Percentiles rank a stretch among this genome's conserved stretches.
Conservation (phyloP, 1,284 basidiomycete species). For the Apiotrichum montevideense region DNA sequence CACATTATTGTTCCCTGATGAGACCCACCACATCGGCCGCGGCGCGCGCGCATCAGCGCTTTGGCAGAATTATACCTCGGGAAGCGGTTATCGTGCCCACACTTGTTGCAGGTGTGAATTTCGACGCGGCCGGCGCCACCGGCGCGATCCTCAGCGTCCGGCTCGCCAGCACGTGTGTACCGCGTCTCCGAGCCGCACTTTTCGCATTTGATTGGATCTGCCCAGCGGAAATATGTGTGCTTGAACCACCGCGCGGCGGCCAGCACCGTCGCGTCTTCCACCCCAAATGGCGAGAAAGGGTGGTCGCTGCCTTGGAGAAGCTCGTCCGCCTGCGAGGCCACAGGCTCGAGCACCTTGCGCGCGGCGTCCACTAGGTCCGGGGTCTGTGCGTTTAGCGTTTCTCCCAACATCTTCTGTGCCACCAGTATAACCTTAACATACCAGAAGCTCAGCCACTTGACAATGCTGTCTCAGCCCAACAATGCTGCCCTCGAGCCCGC, state of each 20-base stretch:
- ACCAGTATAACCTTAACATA: neutral
- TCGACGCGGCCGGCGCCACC: constrained; percentile 46
- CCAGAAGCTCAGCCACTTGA: neutral
- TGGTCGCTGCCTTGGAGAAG: constrained; percentile 1
- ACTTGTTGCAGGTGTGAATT: constrained; percentile 35
- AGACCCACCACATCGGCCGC: constrained; percentile 48
- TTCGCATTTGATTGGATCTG: constrained; percentile 49
- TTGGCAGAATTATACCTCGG: constrained; percentile 43
- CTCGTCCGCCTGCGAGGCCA: neutral
- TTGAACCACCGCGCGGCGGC: constrained; percentile 50
- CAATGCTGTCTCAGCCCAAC: neutral
- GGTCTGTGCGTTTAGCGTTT: too few relatives aligned
- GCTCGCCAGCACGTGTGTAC: constrained; percentile 9
- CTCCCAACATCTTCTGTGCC: too few relatives aligned
- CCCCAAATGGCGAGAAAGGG: constrained; percentile 27
- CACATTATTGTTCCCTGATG: neutral
- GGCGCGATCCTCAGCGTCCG: constrained; percentile 32
- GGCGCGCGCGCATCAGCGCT: constrained; percentile 39
- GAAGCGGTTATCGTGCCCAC: constrained; percentile 40
- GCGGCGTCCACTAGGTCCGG: neutral
- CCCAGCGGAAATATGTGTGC: constrained; percentile 48
- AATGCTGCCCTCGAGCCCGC: neutral
- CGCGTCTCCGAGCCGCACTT: constrained; percentile 37
- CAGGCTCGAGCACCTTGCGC: neutral
- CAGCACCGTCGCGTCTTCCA: constrained; percentile 38